A percentile compares a stretch with the other conserved stretches of the same genome.
Evolutionary conservation across 192 early-diverging fungal species (phyloP).

Genomic region (Lunasporangiospora selenospora): DNA sequence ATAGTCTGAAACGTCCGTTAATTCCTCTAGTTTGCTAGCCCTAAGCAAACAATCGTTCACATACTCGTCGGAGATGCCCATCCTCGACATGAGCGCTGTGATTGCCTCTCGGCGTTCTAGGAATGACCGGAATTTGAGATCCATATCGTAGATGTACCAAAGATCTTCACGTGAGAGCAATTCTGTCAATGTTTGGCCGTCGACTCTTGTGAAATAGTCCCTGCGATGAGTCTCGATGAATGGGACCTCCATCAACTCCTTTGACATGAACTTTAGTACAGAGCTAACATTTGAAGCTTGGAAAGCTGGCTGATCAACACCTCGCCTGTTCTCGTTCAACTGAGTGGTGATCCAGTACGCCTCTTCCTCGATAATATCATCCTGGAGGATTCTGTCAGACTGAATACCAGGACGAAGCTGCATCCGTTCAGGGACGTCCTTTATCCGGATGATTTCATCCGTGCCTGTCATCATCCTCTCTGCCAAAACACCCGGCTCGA

Average conservation of each 20-base stretch:
- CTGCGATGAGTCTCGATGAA: constrained; percentile 87
- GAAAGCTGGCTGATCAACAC: constrained; percentile 25
- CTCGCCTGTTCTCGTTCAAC: constrained; percentile 25
- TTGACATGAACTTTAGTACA: constrained; percentile 51
- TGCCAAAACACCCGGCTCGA: constrained; percentile 89
- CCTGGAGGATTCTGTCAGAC: constrained; percentile 47
- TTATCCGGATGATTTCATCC: constrained; percentile 88
- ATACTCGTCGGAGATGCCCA: constrained; percentile 53
- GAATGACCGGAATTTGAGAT: constrained; percentile 77
- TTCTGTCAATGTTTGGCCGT: constrained; percentile 51
- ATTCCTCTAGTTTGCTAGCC: constrained; percentile 65
- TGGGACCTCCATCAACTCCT: constrained; percentile 90
- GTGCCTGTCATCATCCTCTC: constrained; percentile 90
- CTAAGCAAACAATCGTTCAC: constrained; percentile 55
- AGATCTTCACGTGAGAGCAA: constrained; percentile 74
- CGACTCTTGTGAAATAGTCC: constrained; percentile 76
- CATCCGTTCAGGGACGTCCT: constrained; percentile 93
- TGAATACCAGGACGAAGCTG: constrained; percentile 69
- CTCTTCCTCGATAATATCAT: constrained; percentile 71
- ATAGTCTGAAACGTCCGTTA: constrained; percentile 69
- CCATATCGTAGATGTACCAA: constrained; percentile 91
- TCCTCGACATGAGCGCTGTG: constrained; percentile 57
- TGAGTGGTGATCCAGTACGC: constrained; percentile 61
- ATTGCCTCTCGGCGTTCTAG: constrained; percentile 64
- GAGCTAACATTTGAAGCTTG: constrained; percentile 32